phyloP scores from a whole-genome alignment of 345 rosid species.

The Zanthoxylum bungeanum region DNA sequence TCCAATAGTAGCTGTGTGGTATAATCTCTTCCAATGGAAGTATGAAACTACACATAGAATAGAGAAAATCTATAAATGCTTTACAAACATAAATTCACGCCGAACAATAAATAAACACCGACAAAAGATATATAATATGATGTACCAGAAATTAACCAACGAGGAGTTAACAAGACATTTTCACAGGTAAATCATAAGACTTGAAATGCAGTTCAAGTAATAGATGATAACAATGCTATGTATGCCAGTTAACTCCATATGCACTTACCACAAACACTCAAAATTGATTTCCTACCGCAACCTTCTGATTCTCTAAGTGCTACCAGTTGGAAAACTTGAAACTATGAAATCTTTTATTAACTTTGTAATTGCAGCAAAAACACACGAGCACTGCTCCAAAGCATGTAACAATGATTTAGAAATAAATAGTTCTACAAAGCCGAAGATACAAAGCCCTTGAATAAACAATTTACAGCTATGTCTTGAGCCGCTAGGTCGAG shows the following conservation, averaged over 20 bases:
- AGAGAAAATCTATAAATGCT: not conserved
- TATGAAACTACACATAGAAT: not conserved
- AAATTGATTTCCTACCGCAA: slow-evolving; percentile 35
- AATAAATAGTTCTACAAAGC: slow-evolving; percentile 24
- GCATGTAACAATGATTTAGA: slow-evolving; percentile 20
- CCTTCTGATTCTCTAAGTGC: slow-evolving; percentile 47
- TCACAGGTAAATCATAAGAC: not conserved
- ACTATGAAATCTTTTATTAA: slow-evolving; percentile 34
- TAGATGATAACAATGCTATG: not conserved
- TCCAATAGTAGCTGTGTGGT: not conserved
- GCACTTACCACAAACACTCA: slow-evolving; percentile 49
- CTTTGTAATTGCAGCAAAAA: slow-evolving; percentile 29
- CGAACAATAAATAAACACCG: not conserved
- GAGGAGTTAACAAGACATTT: not conserved
- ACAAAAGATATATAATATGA: not conserved
- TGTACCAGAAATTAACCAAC: not conserved
- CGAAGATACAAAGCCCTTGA: slow-evolving; percentile 31
- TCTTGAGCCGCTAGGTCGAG: slow-evolving; percentile 24
- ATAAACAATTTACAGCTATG: slow-evolving; percentile 25
- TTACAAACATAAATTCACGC: not conserved
- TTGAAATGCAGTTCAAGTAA: not conserved
- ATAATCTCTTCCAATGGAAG: not conserved
- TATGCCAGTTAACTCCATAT: slow-evolving; percentile 21
- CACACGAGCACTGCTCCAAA: slow-evolving; percentile 38
- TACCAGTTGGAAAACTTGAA: slow-evolving; percentile 31